Conservation (phyloP, 176 grass and related monocot species). For the Oryza glaberrima region DNA sequence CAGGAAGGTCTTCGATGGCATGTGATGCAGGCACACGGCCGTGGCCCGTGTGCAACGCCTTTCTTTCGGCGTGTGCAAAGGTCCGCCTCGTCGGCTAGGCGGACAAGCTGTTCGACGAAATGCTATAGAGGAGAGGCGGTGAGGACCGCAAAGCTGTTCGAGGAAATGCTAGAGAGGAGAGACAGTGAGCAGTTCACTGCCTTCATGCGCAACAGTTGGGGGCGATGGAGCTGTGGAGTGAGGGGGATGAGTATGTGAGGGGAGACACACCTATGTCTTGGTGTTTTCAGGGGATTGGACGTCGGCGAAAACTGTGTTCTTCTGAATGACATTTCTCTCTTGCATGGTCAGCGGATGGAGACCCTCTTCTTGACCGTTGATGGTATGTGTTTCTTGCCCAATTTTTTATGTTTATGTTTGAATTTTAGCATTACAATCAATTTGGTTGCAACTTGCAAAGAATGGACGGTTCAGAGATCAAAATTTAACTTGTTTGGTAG, state of each 20-base stretch:
- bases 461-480: background rate
- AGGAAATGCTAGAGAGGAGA: conserved; percentile 59
- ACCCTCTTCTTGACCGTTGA: conserved; percentile 50
- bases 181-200: conserved; percentile 59
- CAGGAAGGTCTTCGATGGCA: conserved; percentile 52
- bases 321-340: conserved; percentile 69
- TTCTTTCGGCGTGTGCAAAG: conserved; percentile 51
- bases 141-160: conserved; percentile 63
- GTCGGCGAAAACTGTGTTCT: conserved; percentile 52
- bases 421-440: background rate
- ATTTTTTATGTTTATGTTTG: background rate
- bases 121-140: conserved; percentile 60
- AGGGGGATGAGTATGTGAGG: conserved; percentile 50
- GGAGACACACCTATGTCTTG: conserved; percentile 26
- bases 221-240: conserved; percentile 58
- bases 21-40: conserved; percentile 30
- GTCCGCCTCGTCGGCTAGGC: conserved; percentile 32
- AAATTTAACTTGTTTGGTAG: background rate
- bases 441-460: background rate
- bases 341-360: conserved; percentile 55
- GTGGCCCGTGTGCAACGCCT: conserved; percentile 35
- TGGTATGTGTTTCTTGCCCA: conserved; percentile 39
- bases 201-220: conserved; percentile 61
- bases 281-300: conserved; percentile 61
- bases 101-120: conserved; percentile 67